Evolutionary conservation across 2,329 filamentous ascomycete species (phyloP).

Genomic region (Phoma sp.): DNA sequence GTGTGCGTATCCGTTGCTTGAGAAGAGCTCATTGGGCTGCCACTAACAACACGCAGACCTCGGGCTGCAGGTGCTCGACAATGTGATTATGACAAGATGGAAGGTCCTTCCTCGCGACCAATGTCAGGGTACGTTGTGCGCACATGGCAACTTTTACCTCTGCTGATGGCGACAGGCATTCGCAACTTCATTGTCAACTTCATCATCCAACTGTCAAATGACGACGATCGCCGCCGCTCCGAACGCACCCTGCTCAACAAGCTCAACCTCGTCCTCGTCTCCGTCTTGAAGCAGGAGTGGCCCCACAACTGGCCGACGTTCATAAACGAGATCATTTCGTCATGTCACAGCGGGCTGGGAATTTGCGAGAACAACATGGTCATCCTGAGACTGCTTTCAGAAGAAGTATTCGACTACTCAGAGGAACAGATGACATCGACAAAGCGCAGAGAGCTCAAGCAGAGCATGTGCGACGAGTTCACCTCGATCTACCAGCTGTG

Average conservation of each 20-base stretch:
- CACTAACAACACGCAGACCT: slow-evolving; percentile 69
- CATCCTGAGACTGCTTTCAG: slow-evolving; percentile 91
- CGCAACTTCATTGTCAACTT: slow-evolving; percentile 99
- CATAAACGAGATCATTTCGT: slow-evolving; percentile 98
- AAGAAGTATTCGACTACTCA: slow-evolving; percentile 99
- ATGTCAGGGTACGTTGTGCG: slow-evolving; percentile 75
- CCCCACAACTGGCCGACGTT: slow-evolving; percentile 99
- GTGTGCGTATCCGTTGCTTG: slow-evolving; percentile 64
- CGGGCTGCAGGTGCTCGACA: slow-evolving; percentile 94
- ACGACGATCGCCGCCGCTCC: slow-evolving; percentile 83
- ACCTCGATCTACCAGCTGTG: slow-evolving; percentile 98
- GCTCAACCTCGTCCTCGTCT: slow-evolving; percentile 95
- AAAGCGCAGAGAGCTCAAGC: slow-evolving; percentile 96
- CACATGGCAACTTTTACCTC: neutral
- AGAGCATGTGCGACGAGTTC: slow-evolving; percentile 98
- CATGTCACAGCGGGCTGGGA: slow-evolving; percentile 91
- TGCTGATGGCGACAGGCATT: slow-evolving; percentile 69
- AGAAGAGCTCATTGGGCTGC: slow-evolving; percentile 24
- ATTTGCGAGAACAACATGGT: slow-evolving; percentile 99
- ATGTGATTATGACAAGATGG: slow-evolving; percentile 99
- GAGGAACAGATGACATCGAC: slow-evolving; percentile 99
- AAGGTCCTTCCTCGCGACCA: slow-evolving; percentile 96
- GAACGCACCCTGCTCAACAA: slow-evolving; percentile 96
- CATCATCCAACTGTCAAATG: slow-evolving; percentile 91
- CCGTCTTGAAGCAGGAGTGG: slow-evolving; percentile 99